Evolutionary conservation across 257 asterid species (phyloP).

Genomic region (Asclepias syriaca): DNA sequence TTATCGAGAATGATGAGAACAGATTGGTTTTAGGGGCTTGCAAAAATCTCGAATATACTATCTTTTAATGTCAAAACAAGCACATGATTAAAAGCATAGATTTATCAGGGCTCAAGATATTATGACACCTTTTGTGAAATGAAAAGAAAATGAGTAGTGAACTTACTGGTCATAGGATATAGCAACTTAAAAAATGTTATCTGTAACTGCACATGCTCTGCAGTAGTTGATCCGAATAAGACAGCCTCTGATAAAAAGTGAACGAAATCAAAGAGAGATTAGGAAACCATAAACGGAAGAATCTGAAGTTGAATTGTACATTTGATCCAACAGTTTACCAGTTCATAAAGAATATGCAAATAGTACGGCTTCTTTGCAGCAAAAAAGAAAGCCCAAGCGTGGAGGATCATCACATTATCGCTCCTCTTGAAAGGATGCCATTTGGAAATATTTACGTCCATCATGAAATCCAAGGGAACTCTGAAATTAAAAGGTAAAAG

Average conservation of each 20-base stretch:
- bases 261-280: not conserved
- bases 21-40: not conserved
- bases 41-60: not conserved
- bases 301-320: not conserved
- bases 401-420: not conserved
- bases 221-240: not conserved
- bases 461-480: not conserved
- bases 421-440: slow-evolving; percentile 1
- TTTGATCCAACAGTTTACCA: not conserved
- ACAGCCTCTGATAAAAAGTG: not conserved
- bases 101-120: not conserved
- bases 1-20: not conserved
- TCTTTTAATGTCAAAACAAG: not conserved
- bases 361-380: not conserved
- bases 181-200: not conserved
- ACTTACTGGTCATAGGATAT: not conserved
- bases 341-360: not conserved
- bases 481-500: not conserved
- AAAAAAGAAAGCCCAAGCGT: not conserved
- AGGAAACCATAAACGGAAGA: not conserved
- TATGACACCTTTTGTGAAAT: not conserved
- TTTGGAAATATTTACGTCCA: not conserved
- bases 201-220: not conserved
- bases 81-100: not conserved
- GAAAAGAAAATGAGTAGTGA: not conserved